These are phyloP conservation scores for Neofusicoccum sp. DNA, from an alignment of 2,329 filamentous ascomycete species.

Conservation along the genomic window DNA sequence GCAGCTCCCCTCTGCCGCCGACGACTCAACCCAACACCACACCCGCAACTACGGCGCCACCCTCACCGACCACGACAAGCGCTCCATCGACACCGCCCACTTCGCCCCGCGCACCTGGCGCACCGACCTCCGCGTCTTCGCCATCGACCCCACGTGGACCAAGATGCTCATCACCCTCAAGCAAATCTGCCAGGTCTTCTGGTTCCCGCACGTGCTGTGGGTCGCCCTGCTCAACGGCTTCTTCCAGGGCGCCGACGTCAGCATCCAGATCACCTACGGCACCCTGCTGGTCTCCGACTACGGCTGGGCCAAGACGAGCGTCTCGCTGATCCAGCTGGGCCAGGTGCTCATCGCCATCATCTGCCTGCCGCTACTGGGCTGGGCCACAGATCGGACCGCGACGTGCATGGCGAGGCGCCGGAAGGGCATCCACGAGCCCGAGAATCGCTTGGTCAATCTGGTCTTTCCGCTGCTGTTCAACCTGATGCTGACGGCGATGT, in stretches of 20 bases:
- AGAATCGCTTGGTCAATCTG: constrained; percentile 44
- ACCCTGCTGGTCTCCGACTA: constrained; percentile 28
- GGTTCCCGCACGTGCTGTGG: constrained; percentile 30
- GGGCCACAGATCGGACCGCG: constrained; percentile 36
- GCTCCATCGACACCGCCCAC: constrained; percentile 10
- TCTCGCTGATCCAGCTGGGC: constrained; percentile 29
- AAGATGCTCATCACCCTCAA: constrained; percentile 21
- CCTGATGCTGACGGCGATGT: constrained; percentile 28
- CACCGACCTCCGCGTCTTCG: constrained; percentile 20
- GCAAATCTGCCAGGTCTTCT: constrained; percentile 26
- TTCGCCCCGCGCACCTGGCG: constrained; percentile 11
- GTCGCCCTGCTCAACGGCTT: constrained; percentile 27
- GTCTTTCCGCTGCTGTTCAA: constrained; percentile 42
- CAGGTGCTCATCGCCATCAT: constrained; percentile 38
- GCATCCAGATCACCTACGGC: constrained; percentile 29
- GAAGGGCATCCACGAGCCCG: constrained; percentile 41
- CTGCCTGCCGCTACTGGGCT: constrained; percentile 30
- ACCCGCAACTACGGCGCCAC: background rate
- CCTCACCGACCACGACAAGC: constrained; percentile 20
- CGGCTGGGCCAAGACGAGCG: constrained; percentile 26
- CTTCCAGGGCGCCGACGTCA: constrained; percentile 27
- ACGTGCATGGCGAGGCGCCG: constrained; percentile 38
- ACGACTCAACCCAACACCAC: too few species aligned
- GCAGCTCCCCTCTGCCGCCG: too few species aligned
- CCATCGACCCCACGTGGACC: constrained; percentile 18